Evolutionary conservation across 2,329 filamentous ascomycete genomes (phyloP), one percentile per base, ranked within the genome.

Genomic region (Trichophyton schoenleinii): DNA sequence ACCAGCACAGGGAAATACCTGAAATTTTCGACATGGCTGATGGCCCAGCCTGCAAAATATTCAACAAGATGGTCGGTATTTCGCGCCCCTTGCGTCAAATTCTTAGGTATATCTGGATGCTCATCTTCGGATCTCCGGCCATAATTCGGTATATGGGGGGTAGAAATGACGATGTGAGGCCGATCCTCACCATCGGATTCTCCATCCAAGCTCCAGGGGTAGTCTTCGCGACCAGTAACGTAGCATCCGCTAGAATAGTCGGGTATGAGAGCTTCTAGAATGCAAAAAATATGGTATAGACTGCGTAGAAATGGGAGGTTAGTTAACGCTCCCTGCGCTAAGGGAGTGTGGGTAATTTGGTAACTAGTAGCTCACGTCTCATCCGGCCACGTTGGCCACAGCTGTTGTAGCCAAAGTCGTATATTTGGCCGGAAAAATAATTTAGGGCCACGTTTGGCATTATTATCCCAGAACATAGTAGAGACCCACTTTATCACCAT

Each of bases 371-470:
- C 67, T 59, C 62, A 72, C 70, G 60, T 62, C 61, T 64, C 64
- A 62, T 65, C 38, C 31, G 48, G 49, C 60, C 62, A 62, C 18
- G 57, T 63, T 7, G 44, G 46, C 38, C 57, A 62, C 36, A 48
- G 62, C 5, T 67, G 65, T 5, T 67, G 64, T 2, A 77, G 63
- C 71, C 73, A 75, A 11, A 69, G 65, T 57, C 71, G 61, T 4
- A 76, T 64, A 57, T 70, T 66, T 2, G 76, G 76, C 6, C 70
- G 69, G 3, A 75, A 66, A 65, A 74, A 71, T 36, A 78, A 62
- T 61, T 75, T 76, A 68, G 70, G 73, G 4, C 63, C 69, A 2
- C 70, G 71, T 1, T 66, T 67, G 18, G 64, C 65, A 38, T 68
- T 71, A 6, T 61, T 63, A 18, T 49, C 65, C 6, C 64, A 38